phyloP scores from a whole-genome alignment of 2,329 filamentous ascomycete genomes.

The Aureobasidium leucospermi region DNA sequence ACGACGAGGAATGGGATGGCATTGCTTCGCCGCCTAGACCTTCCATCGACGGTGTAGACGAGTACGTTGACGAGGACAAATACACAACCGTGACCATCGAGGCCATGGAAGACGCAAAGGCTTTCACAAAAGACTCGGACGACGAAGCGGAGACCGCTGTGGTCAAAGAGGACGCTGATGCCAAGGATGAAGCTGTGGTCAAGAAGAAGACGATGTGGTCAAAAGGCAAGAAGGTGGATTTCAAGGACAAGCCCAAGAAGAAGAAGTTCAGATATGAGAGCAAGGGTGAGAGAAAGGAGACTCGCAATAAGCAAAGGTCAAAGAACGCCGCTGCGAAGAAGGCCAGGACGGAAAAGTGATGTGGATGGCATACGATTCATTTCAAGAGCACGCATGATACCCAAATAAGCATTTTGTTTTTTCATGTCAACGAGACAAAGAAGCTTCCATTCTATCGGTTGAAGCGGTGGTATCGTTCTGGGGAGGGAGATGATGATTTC shows the following conservation, averaged over 20 bases:
- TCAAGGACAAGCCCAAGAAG: slow-evolving; percentile 54
- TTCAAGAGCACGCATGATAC: slow-evolving; percentile 10
- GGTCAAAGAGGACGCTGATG: slow-evolving; percentile 8
- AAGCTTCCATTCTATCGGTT: neutral
- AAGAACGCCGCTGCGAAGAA: slow-evolving; percentile 66
- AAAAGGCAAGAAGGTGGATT: slow-evolving; percentile 38
- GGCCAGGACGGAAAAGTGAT: slow-evolving; percentile 37
- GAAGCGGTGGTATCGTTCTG: slow-evolving; percentile 2
- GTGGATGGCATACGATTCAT: slow-evolving; percentile 3
- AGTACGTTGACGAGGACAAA: slow-evolving; percentile 93
- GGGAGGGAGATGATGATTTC: slow-evolving; percentile 6
- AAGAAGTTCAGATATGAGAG: slow-evolving; percentile 93
- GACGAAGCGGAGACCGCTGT: slow-evolving; percentile 8
- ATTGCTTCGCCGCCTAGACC: slow-evolving; percentile 39
- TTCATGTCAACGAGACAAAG: neutral
- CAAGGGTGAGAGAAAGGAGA: slow-evolving; percentile 67
- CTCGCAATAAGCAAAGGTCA: slow-evolving; percentile 55
- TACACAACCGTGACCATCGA: slow-evolving; percentile 94
- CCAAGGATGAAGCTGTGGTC: neutral
- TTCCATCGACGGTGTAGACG: slow-evolving; percentile 48
- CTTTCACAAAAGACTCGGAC: slow-evolving; percentile 7
- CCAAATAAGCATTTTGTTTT: slow-evolving; percentile 5
- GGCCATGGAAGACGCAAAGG: slow-evolving; percentile 61
- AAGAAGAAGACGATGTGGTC: slow-evolving; percentile 38
- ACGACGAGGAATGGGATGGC: slow-evolving; percentile 16